Conservation (phyloP, 768 basidiomycete species). For the Termitomyces sp. region DNA sequence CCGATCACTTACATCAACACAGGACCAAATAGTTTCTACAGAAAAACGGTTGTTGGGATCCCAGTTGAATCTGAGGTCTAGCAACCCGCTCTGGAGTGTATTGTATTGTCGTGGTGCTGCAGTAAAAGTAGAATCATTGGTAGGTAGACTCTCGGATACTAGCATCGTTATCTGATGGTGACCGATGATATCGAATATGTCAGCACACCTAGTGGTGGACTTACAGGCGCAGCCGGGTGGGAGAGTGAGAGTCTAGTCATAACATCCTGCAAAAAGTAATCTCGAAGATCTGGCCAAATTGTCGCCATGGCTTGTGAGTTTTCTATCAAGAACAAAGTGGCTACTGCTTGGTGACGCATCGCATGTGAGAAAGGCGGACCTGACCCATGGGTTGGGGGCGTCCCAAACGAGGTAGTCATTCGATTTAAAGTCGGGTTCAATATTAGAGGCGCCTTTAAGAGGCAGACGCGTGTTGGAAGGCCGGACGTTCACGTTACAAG, state of each 20-base stretch:
- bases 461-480: slow-evolving; percentile 2
- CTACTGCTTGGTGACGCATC: slow-evolving; percentile 27
- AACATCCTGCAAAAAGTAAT: slow-evolving; percentile 38
- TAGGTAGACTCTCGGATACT: slow-evolving; percentile 41
- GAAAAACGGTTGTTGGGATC: slow-evolving; percentile 40
- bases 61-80: slow-evolving; percentile 37
- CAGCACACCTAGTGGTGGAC: slow-evolving; percentile 13
- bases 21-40: slow-evolving; percentile 33
- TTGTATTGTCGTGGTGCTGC: slow-evolving; percentile 35
- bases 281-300: slow-evolving; percentile 45
- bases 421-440: slow-evolving; percentile 1
- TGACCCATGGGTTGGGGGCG: slow-evolving; percentile 2
- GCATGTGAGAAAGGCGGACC: slow-evolving; percentile 15
- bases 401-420: slow-evolving; percentile 8
- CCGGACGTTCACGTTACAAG: slow-evolving; percentile 5
- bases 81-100: slow-evolving; percentile 29
- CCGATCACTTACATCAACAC: slow-evolving; percentile 37
- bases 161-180: slow-evolving; percentile 33
- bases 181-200: neutral
- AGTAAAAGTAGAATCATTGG: slow-evolving; percentile 23
- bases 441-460: neutral
- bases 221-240: slow-evolving; percentile 35
- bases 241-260: slow-evolving; percentile 34
- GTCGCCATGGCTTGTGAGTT: slow-evolving; percentile 41
- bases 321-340: slow-evolving; percentile 48